Evolutionary conservation across 2,329 filamentous ascomycete species (phyloP), one percentile per base, ranked within the genome.

Genomic region (Penicillium sp.): DNA sequence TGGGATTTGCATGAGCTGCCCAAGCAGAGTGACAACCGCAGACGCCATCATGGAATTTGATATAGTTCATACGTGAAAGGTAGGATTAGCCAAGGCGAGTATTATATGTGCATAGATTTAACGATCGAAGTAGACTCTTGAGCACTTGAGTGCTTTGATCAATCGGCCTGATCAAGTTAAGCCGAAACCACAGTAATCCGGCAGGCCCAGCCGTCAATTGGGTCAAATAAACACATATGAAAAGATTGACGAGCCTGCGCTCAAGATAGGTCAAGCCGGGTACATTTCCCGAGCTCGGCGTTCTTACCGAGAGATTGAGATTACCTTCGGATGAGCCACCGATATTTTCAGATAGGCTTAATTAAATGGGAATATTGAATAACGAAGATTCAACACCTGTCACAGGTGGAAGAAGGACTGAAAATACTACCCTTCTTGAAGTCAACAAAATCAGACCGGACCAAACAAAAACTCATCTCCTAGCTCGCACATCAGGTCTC

Each of bases 401-500:
- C 5, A 34, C 15, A 34, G 33, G 15, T 36, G 34, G 15, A n/a
- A 36, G 29, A 46, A 46, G 31, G 31, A 5, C 13, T 25, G 13
- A 16, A 43, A 36, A 36, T 8, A 36, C 9, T 36, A 36, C 15
- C 15, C 40, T 25, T 21, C 5, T 43, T 43, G 40, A 11, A 7
- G 40, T 25, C 40, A 19, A 21, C 15, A 36, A 9, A 36, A 8
- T 36, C 34, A 36, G 34, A 7, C 34, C 34, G 34, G 7, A 9
- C 38, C 36, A 50, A 55, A 50, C 9, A 55, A 21, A 44, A 50
- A 57, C 46, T 57, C 58, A 51, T 60, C 58, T 9, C 52, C 58
- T n/a, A 60, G 48, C 33, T 60, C 58, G n/a, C 45, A 53, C 21
- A 50, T 50, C 48, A 60, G 29, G 39, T 60, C 54, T 34, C 50